Conservation (phyloP, 441 rosid genomes). For the Aleurites moluccanus region DNA sequence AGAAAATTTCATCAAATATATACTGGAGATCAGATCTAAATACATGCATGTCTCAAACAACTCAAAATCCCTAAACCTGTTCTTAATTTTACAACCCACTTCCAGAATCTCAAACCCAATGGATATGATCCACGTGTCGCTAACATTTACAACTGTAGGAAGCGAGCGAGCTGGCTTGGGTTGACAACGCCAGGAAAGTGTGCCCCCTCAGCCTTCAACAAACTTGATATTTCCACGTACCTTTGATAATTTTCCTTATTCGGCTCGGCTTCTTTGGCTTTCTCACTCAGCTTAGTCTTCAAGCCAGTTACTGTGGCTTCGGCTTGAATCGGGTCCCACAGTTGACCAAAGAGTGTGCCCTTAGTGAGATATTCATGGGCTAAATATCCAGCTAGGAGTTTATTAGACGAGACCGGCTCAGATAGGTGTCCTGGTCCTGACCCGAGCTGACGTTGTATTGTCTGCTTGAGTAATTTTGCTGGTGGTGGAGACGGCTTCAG, state of each 20-base stretch:
- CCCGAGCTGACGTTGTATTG: conserved; percentile 15
- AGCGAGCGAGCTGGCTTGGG: conserved; percentile 76
- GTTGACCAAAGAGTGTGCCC: conserved; percentile 69
- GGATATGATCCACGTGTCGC: conserved; percentile 29
- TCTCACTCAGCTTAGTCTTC: conserved; percentile 26
- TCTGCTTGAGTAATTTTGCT: conserved; percentile 26
- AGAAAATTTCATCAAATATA: background rate
- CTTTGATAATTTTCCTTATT: conserved; percentile 33
- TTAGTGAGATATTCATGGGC: conserved; percentile 65
- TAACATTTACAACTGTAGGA: conserved; percentile 44
- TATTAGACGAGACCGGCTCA: conserved; percentile 37
- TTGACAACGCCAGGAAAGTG: conserved; percentile 68
- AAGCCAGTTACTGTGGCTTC: conserved; percentile 22
- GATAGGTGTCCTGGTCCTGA: conserved; percentile 16
- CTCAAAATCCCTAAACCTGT: background rate
- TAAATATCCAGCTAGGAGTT: conserved; percentile 67
- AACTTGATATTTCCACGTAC: conserved; percentile 58
- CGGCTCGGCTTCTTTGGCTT: conserved; percentile 31
- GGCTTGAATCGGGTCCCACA: conserved; percentile 44
- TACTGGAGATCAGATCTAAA: background rate
- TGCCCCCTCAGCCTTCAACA: conserved; percentile 61
- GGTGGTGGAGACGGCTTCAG: conserved; percentile 26
- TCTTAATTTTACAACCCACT: background rate
- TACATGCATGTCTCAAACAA: background rate
- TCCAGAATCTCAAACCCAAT: conserved; percentile 6